Base-by-base conservation (phyloP, 2,329 filamentous ascomycete species). In the Penicillium oxalicum region DNA sequence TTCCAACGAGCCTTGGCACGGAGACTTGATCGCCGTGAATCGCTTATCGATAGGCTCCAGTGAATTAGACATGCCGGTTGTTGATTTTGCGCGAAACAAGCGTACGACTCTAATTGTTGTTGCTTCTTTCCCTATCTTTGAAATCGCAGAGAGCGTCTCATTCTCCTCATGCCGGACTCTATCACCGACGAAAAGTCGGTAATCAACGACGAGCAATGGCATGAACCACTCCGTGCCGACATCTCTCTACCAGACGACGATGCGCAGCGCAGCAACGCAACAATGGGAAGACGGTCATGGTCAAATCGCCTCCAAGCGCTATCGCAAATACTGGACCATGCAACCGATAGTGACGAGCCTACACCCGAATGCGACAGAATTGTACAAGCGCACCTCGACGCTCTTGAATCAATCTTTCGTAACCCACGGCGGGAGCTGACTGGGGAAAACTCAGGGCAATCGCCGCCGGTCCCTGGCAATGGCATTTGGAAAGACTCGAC, bases 311-410 rank as follows among this genome's bases (percentile, higher is more conserved):
- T 72, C 5, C 58, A 63, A 39, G 63, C 64, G 43, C 53, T 73
- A 11, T 63, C 66, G 2, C 51, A 54, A 25, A 56, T 62, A 18
- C 45, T 68, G n/a, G 60, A 62, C 53, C 60, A 36, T 3, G 51
- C 44, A 12, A 32, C 45, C 4, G 39, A 41, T 8, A 18, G 25
- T 6, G 40, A 44, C 6, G 36, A 37, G 13, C 29, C 45, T 11
- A 45, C 50, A 4, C 24, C 37, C n/a, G 41, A 52, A n/a, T 9
- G 38, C 2, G 50, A 48, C 2, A 44, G 47, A 9, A 54, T 58
- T 11, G 59, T 72, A 9, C 64, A 70, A 38, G 56, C 59, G 13
- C 63, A 69, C 43, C 63, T 73, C 25, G 67, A 71, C 38, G 62
- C 59, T 37, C 66, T 73, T 28, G 71, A 74, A 45, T 46, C 52